Evolutionary conservation across 352 stramenopile species (phyloP).

Genomic region (Pythium rishiriense): DNA sequence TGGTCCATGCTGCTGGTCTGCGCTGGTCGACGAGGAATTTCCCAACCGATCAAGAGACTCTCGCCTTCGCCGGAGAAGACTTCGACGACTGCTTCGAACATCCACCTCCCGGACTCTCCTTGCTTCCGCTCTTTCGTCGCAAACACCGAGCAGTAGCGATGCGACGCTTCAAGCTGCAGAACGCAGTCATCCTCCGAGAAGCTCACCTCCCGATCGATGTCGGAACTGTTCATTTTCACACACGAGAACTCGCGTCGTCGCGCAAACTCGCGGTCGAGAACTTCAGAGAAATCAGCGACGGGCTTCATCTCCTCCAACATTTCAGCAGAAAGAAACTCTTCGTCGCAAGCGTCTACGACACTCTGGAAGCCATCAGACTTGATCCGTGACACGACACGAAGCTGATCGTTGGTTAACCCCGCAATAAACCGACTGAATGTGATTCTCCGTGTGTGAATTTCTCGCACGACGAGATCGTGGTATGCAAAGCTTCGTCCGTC

Average conservation of each 20-base stretch:
- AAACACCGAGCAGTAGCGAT: constrained; percentile 70
- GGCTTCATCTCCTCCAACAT: constrained; percentile 38
- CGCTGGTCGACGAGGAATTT: constrained; percentile 40
- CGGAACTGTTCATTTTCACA: constrained; percentile 69
- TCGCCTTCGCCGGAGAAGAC: constrained; percentile 52
- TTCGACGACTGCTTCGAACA: constrained; percentile 56
- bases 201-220: constrained; percentile 57
- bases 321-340: constrained; percentile 32
- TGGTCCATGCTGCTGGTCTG: background rate
- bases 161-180: constrained; percentile 60
- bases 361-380: constrained; percentile 8
- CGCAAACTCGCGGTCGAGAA: constrained; percentile 61
- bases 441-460: constrained; percentile 65
- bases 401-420: constrained; percentile 56
- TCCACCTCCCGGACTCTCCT: constrained; percentile 75
- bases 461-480: constrained; percentile 54
- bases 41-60: constrained; percentile 78
- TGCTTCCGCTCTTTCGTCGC: constrained; percentile 71
- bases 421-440: constrained; percentile 55
- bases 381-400: constrained; percentile 39
- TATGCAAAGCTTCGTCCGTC: constrained; percentile 52
- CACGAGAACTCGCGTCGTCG: constrained; percentile 65
- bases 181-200: constrained; percentile 78
- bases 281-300: constrained; percentile 52
- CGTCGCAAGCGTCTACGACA: constrained; percentile 1